Evolutionary conservation across 1,139 yeast genomes (phyloP).

Genomic region (Sugiyamaella pinicola): DNA sequence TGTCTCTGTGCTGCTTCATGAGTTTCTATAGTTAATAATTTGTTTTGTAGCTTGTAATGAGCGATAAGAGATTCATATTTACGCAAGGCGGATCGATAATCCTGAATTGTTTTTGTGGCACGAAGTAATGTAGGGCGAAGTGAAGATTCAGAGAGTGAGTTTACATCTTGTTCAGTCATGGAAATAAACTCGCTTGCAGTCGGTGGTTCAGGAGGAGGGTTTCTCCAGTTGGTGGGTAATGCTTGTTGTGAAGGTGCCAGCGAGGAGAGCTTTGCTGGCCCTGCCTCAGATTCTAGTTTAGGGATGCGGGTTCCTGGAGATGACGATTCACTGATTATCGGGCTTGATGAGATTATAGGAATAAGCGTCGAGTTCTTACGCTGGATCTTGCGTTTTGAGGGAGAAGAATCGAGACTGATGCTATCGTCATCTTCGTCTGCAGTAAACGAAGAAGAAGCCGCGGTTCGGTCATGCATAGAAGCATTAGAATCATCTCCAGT

Average conservation of each 20-base stretch:
- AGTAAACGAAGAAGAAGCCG: not conserved
- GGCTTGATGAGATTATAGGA: not conserved
- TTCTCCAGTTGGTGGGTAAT: slow-evolving; percentile 15
- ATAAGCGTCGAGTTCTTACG: not conserved
- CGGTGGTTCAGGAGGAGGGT: slow-evolving; percentile 20
- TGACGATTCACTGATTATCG: not conserved
- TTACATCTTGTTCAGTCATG: slow-evolving; percentile 21
- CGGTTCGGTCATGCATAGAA: not conserved
- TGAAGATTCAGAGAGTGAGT: slow-evolving; percentile 17
- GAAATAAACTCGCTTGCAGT: slow-evolving; percentile 15
- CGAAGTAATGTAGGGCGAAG: slow-evolving; percentile 9
- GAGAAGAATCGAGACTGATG: slow-evolving; percentile 2
- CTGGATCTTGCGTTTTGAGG: slow-evolving; percentile 1
- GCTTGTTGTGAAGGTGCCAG: not conserved
- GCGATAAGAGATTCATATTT: slow-evolving; percentile 28
- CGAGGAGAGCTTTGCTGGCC: not conserved
- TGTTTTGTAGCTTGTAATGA: slow-evolving; percentile 45
- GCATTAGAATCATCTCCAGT: not conserved
- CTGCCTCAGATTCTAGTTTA: not conserved
- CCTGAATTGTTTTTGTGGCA: slow-evolving; percentile 26
- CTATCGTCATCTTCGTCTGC: not conserved
- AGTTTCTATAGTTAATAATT: slow-evolving; percentile 44
- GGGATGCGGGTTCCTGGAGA: not conserved
- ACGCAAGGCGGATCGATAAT: slow-evolving; percentile 17
- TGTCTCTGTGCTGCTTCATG: slow-evolving; percentile 47